Percentiles rank a stretch among this genome's conserved stretches.
Evolutionary conservation across 305 asterid genomes (phyloP).

Genomic region (Withania somnifera): DNA sequence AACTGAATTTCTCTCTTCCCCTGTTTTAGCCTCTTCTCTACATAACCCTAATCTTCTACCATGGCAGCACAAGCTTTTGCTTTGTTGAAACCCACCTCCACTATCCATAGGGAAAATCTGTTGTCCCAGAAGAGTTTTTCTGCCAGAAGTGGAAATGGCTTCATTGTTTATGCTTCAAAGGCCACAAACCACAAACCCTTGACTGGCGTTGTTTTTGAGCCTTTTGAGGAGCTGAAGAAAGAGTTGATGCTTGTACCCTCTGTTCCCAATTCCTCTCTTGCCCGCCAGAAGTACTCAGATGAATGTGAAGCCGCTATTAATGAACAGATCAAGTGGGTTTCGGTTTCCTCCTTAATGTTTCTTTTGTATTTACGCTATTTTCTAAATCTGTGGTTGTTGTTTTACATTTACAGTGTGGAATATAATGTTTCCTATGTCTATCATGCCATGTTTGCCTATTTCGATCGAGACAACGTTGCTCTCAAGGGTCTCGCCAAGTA

Average conservation of each 20-base stretch:
- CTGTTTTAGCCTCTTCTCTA: background rate
- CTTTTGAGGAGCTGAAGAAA: constrained; percentile 72
- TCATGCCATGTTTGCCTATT: constrained; percentile 84
- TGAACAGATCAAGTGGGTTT: constrained; percentile 49
- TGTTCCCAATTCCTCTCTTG: constrained; percentile 37
- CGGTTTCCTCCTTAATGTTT: no score
- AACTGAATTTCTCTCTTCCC: background rate
- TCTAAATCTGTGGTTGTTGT: background rate
- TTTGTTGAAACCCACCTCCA: constrained; percentile 6
- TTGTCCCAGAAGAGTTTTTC: constrained; percentile 20
- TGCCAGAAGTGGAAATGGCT: constrained; percentile 23
- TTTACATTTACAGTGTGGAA: constrained; percentile 59
- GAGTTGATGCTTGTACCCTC: constrained; percentile 61
- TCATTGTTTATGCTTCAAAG: constrained; percentile 30
- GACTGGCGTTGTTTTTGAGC: constrained; percentile 67
- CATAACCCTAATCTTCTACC: background rate
- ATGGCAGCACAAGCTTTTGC: constrained; percentile 39
- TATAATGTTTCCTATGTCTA: constrained; percentile 86
- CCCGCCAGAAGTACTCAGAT: constrained; percentile 23
- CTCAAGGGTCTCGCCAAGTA: constrained; percentile 86
- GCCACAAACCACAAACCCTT: constrained; percentile 34
- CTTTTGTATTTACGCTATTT: background rate
- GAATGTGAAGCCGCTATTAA: constrained; percentile 25
- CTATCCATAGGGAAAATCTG: constrained; percentile 2
- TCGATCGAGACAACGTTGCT: constrained; percentile 85